These are phyloP conservation scores for Fusarium domesticum DNA, from an alignment of 2,329 filamentous ascomycete genomes.

Conservation along the genomic window DNA sequence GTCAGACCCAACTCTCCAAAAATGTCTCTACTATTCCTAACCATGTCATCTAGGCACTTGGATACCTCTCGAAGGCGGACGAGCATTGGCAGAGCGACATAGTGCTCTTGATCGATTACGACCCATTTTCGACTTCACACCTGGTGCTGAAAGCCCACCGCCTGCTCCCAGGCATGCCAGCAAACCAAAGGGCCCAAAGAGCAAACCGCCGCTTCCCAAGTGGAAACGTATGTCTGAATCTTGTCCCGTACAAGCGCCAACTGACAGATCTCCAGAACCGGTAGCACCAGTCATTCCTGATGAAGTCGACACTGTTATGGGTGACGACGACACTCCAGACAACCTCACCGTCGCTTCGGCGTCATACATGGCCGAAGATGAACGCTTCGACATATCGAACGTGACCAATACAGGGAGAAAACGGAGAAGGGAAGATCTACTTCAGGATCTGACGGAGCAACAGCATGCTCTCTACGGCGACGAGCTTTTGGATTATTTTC, in stretches of 20 bases:
- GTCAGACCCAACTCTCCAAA: slow-evolving; percentile 41
- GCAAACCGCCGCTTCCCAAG: slow-evolving; percentile 52
- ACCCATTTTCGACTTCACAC: slow-evolving; percentile 84
- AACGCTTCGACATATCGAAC: slow-evolving; percentile 69
- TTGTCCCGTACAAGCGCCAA: too few species aligned
- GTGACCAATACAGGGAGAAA: slow-evolving; percentile 62
- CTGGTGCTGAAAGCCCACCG: slow-evolving; percentile 83
- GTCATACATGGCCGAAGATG: slow-evolving; percentile 81
- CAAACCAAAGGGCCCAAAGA: slow-evolving; percentile 74
- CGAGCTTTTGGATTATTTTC: slow-evolving; percentile 91
- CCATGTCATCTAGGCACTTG: slow-evolving; percentile 67
- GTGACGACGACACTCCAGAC: slow-evolving; percentile 78
- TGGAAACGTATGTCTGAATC: slow-evolving; percentile 40
- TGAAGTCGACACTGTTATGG: slow-evolving; percentile 60
- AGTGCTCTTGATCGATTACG: slow-evolving; percentile 78
- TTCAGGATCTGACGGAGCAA: slow-evolving; percentile 67
- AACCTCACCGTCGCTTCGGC: slow-evolving; percentile 80
- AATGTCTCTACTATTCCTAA: slow-evolving; percentile 2
- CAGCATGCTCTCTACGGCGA: slow-evolving; percentile 91
- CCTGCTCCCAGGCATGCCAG: slow-evolving; percentile 90
- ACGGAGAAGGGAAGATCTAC: slow-evolving; percentile 68
- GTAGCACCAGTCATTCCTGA: slow-evolving; percentile 43
- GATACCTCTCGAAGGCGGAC: slow-evolving; percentile 83
- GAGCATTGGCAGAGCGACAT: slow-evolving; percentile 80
- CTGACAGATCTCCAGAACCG: slow-evolving; percentile 19